Percentiles rank a stretch among this genome's conserved stretches.
phyloP scores from a whole-genome alignment of 495 filamentous ascomycete genomes.

The Hapsidospora chrysogenum region DNA sequence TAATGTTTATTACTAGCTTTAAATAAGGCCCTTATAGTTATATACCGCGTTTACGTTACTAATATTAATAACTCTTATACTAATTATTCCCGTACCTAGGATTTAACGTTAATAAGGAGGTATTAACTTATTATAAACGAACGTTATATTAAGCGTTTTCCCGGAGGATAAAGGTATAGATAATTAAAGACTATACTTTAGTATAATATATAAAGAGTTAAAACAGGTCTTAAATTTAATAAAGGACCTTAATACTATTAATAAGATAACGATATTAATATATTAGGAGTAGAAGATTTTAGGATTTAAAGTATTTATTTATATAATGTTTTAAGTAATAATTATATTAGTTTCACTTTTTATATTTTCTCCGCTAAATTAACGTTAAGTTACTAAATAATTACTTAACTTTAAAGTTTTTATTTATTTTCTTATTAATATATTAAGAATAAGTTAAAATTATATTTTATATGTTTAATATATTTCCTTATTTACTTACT shows the following conservation, averaged over 20 bases:
- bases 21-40: no score
- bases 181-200: background rate
- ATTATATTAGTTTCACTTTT: no score
- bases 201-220: background rate
- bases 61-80: background rate
- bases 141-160: no score
- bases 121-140: constrained; percentile 1
- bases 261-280: background rate
- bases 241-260: constrained; percentile 1
- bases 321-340: constrained; percentile 1
- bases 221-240: background rate
- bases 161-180: no score
- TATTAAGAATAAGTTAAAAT: background rate
- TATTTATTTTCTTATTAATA: constrained; percentile 1
- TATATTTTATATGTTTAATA: constrained; percentile 1
- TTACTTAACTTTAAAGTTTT: background rate
- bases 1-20: no score
- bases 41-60: no score
- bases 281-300: background rate
- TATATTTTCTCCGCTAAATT: background rate
- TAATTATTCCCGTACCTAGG: background rate
- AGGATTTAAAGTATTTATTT: background rate
- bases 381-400: background rate
- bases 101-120: background rate
- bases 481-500: constrained; percentile 1